A percentile compares a stretch with the other conserved stretches of the same genome.
These are phyloP conservation scores for Porogramme epimiltina DNA, from an alignment of 1,284 basidiomycete species.

Conservation along the genomic window DNA sequence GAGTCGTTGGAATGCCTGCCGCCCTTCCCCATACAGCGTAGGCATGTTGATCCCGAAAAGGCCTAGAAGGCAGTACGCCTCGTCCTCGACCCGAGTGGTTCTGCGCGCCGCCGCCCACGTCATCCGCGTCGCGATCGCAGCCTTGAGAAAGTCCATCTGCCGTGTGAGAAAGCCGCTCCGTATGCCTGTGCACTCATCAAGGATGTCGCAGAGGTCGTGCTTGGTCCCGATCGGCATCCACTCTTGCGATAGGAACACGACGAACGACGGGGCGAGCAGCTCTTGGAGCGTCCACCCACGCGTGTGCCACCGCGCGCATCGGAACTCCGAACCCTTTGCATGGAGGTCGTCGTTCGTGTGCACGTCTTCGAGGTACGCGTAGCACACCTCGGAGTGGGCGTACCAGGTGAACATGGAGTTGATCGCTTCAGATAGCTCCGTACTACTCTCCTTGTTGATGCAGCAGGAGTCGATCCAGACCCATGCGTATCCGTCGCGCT, in stretches of 20 bases:
- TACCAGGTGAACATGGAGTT: conserved; percentile 14
- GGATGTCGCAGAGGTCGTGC: background rate
- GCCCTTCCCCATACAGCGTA: conserved; percentile 3
- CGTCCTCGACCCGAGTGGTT: conserved; percentile 5
- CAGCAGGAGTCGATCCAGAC: conserved; percentile 14
- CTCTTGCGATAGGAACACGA: conserved; percentile 1
- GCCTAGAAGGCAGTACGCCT: conserved; percentile 6
- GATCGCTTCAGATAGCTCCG: conserved; percentile 14
- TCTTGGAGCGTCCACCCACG: conserved; percentile 7
- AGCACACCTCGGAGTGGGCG: conserved; percentile 7
- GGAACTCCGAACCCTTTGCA: background rate
- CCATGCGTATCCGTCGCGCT: conserved; percentile 7
- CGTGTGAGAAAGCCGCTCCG: background rate
- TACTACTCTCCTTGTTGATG: conserved; percentile 13
- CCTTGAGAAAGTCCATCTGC: background rate
- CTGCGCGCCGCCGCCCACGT: conserved; percentile 1
- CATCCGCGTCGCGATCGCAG: conserved; percentile 3
- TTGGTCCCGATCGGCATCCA: background rate
- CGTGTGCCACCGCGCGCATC: background rate
- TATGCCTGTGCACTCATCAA: background rate
- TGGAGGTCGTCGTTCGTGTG: background rate
- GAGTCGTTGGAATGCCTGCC: conserved; percentile 2
- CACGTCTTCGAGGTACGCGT: conserved; percentile 11
- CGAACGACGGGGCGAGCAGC: background rate
- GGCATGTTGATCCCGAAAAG: conserved; percentile 7